Evolutionary conservation across 2,329 filamentous ascomycete genomes (phyloP), one percentile per base, ranked within the genome.

Genomic region (Fusarium gaditjirri): DNA sequence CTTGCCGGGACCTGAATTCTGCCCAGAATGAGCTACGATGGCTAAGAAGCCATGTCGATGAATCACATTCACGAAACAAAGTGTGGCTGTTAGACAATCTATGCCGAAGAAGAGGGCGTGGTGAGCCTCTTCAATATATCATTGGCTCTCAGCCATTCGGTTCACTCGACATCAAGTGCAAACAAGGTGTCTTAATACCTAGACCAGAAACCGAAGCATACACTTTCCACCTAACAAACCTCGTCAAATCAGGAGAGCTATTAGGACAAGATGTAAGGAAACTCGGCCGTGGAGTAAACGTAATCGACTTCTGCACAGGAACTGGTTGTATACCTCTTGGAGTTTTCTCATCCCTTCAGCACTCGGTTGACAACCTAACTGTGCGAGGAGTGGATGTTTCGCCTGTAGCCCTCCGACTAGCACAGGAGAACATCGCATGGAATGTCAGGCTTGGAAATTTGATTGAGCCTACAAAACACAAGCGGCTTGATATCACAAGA

Each of bases 91-190:
- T 88, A 5, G 70, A 80, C 12, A 69, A 76, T 3, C 79, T 91
- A 11, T 89, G 87, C 69, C 80, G 79, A 8, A 80, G 83, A 53
- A 84, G 90, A 38, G 84, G 86, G 13, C 81, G 79, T 13, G 94
- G 94, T 2, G 88, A 91, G 64, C 96, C 96, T 3, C 82, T 99
- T 38, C 96, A 98, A 80, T 98, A 98, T 79, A 87, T 98, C 27
- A 84, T 99, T 3, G 94, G 94, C 7, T 91, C 91, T 9, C 94
- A 98, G 80, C 96, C 92, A 4, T 98, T 99, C 82, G 95, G 95
- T 1, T 84, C 89, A 8, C 82, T 98, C 21, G 92, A 97, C 44
- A 92, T 99, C 49, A 83, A 87, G 60, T 98, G 95, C 78, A 85
- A 84, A 33, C 88, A 86, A 16, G 93, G 93, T 5, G 95, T 98